Evolutionary conservation across 2,329 filamentous ascomycete genomes (phyloP), one percentile per base, ranked within the genome.

Genomic region (Scortechinia acanthostroma): DNA sequence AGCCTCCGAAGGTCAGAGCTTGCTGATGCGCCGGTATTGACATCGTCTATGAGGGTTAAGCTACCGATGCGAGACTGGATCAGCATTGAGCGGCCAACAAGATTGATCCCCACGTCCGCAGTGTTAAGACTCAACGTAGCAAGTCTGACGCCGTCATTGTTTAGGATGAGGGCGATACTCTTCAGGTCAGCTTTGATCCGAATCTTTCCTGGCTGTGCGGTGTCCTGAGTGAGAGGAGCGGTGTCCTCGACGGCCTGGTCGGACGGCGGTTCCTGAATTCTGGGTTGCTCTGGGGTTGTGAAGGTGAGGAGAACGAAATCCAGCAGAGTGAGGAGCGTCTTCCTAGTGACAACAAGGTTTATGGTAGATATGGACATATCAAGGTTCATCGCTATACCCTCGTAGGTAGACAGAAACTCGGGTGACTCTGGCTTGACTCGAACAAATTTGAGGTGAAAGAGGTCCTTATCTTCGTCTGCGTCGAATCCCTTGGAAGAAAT

Each of bases 301-400:
- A 99, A 99, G 0, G 93, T 99, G 33, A 90, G 74, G 16, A 98
- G 79, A 23, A 96, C 83, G 56, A 98, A 99, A 60, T 99, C 93
- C 37, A 98, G 68, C 1, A 99, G 69, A 0, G 91, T 98, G 45
- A 99, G 72, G 2, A 98, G 69, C 0, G 94, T 98, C 63, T 86
- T 91, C 51, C 94, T 76, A 0, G 94, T 99, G 5, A 99, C 90
- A 23, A 98, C 81, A 19, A 98, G 64, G 58, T 97, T 97, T 66
- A 99, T 95, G 0, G 93, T 98, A 0, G 93, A 96, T 13, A 99
- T 83, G 0, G 83, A 82, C 2, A 93, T 85, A 49, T 94, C 89
- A 40, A 99, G 76, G 54, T 98, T 96, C 21, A 86, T 96, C 50
- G 94, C 90, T 46, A 97, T 86, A 1, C 91, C 90, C 56, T 97